A percentile compares a stretch with the other conserved stretches of the same genome.
Evolutionary conservation across 2,329 filamentous ascomycete genomes (phyloP).

Genomic region (Macrophomina tecta): DNA sequence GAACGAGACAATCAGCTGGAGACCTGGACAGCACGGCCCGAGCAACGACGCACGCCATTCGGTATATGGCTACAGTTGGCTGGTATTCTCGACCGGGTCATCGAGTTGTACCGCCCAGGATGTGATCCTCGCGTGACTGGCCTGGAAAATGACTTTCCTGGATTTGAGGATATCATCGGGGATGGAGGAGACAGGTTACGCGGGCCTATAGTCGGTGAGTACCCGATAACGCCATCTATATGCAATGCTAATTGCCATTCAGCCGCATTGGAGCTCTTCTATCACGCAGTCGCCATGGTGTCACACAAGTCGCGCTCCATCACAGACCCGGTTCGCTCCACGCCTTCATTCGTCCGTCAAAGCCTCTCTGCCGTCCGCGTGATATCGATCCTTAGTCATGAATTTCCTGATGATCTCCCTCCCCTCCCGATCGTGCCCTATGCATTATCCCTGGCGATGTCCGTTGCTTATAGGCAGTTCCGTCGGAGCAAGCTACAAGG

Average conservation of each 20-base stretch:
- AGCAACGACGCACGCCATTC: constrained; percentile 54
- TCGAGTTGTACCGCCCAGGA: constrained; percentile 54
- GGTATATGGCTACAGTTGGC: constrained; percentile 55
- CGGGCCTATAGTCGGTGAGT: constrained; percentile 45
- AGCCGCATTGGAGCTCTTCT: constrained; percentile 57
- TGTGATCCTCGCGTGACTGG: constrained; percentile 49
- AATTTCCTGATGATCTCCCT: constrained; percentile 53
- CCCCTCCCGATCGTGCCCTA: constrained; percentile 63
- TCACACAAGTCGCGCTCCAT: constrained; percentile 58
- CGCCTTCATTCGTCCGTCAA: constrained; percentile 60
- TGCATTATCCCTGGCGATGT: constrained; percentile 60
- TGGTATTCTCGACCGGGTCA: constrained; percentile 54
- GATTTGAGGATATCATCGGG: constrained; percentile 53
- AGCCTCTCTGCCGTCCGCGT: constrained; percentile 62
- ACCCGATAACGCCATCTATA: neutral
- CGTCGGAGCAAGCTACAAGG: constrained; percentile 58
- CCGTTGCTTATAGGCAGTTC: constrained; percentile 63
- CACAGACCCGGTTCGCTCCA: constrained; percentile 53
- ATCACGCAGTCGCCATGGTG: constrained; percentile 62
- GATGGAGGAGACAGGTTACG: constrained; percentile 46
- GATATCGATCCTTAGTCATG: constrained; percentile 56
- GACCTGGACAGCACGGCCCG: constrained; percentile 48
- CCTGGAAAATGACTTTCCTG: constrained; percentile 55
- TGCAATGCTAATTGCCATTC: neutral
- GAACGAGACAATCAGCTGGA: constrained; percentile 55